A percentile compares a stretch with the other conserved stretches of the same genome.
Evolutionary conservation across 495 filamentous ascomycete genomes (phyloP).

Genomic region (Podospora australis): DNA sequence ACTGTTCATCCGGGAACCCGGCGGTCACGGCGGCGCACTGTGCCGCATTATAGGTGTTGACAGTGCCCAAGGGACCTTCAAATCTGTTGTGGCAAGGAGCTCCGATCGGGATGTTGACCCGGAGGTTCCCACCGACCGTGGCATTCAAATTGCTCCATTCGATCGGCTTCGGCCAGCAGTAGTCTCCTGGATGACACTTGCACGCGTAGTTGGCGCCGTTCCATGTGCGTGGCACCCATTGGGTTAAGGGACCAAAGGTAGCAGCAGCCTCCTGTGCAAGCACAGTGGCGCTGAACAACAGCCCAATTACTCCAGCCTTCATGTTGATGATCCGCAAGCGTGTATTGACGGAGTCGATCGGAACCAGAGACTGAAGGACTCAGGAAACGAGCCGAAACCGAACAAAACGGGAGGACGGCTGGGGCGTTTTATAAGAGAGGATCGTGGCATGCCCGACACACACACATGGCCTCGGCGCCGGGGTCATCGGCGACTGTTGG

Average conservation of each 20-base stretch:
- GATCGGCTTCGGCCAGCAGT: slow-evolving; percentile 34
- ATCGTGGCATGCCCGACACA: too few relatives aligned
- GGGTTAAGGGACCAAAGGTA: background rate
- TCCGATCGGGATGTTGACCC: slow-evolving; percentile 32
- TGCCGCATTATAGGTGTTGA: slow-evolving; percentile 33
- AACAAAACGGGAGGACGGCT: background rate
- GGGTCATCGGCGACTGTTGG: background rate
- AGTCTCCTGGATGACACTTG: slow-evolving; percentile 37
- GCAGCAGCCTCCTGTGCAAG: slow-evolving; percentile 6
- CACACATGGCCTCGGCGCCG: background rate
- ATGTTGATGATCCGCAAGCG: slow-evolving; percentile 9
- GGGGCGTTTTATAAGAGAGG: slow-evolving; percentile 1
- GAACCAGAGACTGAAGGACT: background rate
- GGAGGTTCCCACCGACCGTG: slow-evolving; percentile 34
- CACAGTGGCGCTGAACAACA: slow-evolving; percentile 15
- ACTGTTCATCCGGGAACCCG: slow-evolving; percentile 32
- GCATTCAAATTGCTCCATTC: slow-evolving; percentile 33
- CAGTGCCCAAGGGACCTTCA: slow-evolving; percentile 31
- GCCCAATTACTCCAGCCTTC: slow-evolving; percentile 9
- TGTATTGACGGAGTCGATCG: background rate
- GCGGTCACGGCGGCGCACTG: slow-evolving; percentile 29
- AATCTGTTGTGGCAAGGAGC: slow-evolving; percentile 37
- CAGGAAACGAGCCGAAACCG: background rate
- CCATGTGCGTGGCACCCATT: slow-evolving; percentile 24
- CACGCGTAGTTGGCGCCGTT: slow-evolving; percentile 32